Conservation (phyloP, 2,329 filamentous ascomycete species). For the Sporothrix sp. region DNA sequence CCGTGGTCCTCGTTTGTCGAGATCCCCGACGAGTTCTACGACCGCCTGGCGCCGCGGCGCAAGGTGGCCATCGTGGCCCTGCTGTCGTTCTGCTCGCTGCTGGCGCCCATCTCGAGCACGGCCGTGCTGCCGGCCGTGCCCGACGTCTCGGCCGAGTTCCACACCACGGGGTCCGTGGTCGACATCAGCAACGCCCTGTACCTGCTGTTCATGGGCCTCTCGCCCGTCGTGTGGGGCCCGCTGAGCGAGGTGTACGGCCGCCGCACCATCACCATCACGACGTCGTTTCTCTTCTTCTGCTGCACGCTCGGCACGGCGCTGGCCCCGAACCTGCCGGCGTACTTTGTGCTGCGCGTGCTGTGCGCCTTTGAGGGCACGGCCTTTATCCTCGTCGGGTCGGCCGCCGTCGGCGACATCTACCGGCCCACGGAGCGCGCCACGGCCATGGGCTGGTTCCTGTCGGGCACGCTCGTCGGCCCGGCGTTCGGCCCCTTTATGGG, state of each 20-base stretch:
- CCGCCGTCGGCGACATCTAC: constrained; percentile 49
- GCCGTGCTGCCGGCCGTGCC: constrained; percentile 55
- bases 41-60: constrained; percentile 48
- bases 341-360: constrained; percentile 59
- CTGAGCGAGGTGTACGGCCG: constrained; percentile 50
- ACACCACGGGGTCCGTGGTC: constrained; percentile 52
- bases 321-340: constrained; percentile 54
- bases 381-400: constrained; percentile 57
- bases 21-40: constrained; percentile 50
- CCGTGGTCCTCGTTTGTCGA: constrained; percentile 26
- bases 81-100: constrained; percentile 64
- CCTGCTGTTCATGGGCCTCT: constrained; percentile 60
- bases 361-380: constrained; percentile 62
- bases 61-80: constrained; percentile 60
- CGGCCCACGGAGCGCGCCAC: constrained; percentile 54
- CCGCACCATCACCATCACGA: constrained; percentile 43
- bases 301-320: constrained; percentile 59
- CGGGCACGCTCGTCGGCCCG: constrained; percentile 56
- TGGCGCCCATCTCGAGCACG: constrained; percentile 61
- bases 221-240: constrained; percentile 57
- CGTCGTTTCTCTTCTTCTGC: constrained; percentile 48
- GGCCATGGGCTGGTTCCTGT: constrained; percentile 56
- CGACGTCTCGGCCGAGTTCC: constrained; percentile 51
- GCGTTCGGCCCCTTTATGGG: constrained; percentile 54
- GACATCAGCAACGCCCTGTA: constrained; percentile 62